Evolutionary conservation across 371 early-diverging fungal species (phyloP).

Genomic region (Dinochytrium kinnereticum): DNA sequence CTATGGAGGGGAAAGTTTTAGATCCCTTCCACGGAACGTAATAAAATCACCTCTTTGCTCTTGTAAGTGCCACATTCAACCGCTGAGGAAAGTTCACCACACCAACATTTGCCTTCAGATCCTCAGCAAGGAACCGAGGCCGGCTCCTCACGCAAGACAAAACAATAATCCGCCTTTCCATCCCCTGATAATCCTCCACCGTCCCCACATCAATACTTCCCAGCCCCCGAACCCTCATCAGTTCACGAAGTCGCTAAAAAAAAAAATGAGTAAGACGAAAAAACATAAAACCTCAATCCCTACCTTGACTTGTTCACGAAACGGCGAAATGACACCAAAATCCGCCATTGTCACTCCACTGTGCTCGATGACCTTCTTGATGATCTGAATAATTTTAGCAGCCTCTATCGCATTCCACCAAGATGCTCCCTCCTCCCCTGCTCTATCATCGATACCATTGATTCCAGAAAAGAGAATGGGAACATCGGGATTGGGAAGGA

Average conservation of each 20-base stretch:
- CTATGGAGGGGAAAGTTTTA: background rate
- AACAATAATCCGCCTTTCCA: constrained; percentile 54
- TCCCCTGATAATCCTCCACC: constrained; percentile 57
- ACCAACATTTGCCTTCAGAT: constrained; percentile 50
- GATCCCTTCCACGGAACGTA: background rate
- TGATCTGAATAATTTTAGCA: constrained; percentile 32
- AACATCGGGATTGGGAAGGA: constrained; percentile 51
- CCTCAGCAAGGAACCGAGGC: constrained; percentile 43
- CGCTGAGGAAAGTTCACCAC: constrained; percentile 51
- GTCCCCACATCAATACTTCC: constrained; percentile 42
- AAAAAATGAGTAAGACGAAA: background rate
- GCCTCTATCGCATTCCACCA: constrained; percentile 54
- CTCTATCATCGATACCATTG: constrained; percentile 42
- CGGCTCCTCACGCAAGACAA: constrained; percentile 55
- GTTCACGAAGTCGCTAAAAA: constrained; percentile 33
- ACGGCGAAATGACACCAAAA: constrained; percentile 57
- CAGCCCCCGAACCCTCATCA: constrained; percentile 37
- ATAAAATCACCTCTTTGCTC: constrained; percentile 43
- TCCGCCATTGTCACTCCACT: constrained; percentile 38
- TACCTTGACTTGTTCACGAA: constrained; percentile 52
- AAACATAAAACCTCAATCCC: background rate
- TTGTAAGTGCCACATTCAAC: constrained; percentile 61
- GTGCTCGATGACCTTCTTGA: constrained; percentile 31
- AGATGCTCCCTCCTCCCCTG: constrained; percentile 39
- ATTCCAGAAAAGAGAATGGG: constrained; percentile 55